Evolutionary conservation across 139 green algal species (phyloP).

Genomic region (Chlorella sp.): DNA sequence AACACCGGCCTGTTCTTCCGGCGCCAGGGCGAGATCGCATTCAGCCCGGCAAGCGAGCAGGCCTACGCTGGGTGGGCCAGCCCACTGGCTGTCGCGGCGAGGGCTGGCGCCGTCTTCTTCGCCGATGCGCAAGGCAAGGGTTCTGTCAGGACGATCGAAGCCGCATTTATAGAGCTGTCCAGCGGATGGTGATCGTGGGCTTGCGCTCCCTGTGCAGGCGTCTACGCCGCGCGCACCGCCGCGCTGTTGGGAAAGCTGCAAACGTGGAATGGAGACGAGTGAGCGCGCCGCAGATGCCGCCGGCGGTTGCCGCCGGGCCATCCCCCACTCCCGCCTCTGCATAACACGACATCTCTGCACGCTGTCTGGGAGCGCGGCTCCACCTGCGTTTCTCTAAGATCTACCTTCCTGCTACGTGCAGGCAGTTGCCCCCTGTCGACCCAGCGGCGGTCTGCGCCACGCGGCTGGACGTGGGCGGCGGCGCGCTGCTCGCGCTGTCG

Average conservation of each 20-base stretch:
- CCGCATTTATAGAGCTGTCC: no score
- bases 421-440: slow-evolving; percentile 5
- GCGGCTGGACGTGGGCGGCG: background rate
- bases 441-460: background rate
- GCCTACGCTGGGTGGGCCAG: background rate
- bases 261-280: slow-evolving; percentile 37
- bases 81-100: slow-evolving; percentile 17
- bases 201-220: slow-evolving; percentile 21
- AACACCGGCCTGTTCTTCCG: slow-evolving; percentile 38
- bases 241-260: slow-evolving; percentile 27
- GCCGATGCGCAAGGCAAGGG: slow-evolving; percentile 7
- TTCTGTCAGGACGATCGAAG: no score
- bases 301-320: background rate
- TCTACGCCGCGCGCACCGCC: slow-evolving; percentile 17
- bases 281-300: background rate
- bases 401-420: background rate
- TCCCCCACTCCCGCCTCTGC: background rate
- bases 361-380: background rate
- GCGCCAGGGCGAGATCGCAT: slow-evolving; percentile 14
- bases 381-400: background rate
- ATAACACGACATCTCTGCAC: background rate
- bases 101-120: slow-evolving; percentile 23
- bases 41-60: slow-evolving; percentile 9
- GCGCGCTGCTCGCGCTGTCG: slow-evolving; percentile 18
- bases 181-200: no score